Base-by-base conservation (phyloP, 2,329 filamentous ascomycete genomes). In the Albophoma yamanashiensis region DNA sequence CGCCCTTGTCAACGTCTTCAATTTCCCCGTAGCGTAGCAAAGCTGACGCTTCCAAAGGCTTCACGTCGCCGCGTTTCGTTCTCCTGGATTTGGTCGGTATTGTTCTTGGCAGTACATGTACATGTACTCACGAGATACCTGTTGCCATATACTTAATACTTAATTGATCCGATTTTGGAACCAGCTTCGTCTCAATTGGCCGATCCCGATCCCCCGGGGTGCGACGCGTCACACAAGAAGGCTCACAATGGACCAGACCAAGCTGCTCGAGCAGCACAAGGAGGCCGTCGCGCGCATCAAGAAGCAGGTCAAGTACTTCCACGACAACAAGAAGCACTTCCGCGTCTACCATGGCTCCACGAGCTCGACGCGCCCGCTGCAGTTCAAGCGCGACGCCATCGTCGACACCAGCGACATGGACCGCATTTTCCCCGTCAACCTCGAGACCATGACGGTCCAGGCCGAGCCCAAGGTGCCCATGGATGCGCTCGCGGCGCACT, bases 341-440 rank as follows among this genome's bases (percentile, higher is more conserved):
- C 76, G 83, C 27, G 84, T 87, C 66, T 82, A 78, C 62, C 83
- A 86, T 74, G 83, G 83, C 63, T 81, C 81, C 0, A 86, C 83
- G 31, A 85, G 84, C 68, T 83, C 79, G 62, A 86, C 83, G 55
- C 79, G 84, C 22, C 78, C 79, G 45, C 58, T 68, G 60, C 62
- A 64, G 57, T 73, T 72, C 63, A 69, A 67, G 17, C 69, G 69
- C 58, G 70, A 71, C 60, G 69, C 74, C 59, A 74, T 82, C 31
- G 75, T 87, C 60, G 82, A 84, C 67, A 84, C 81, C 47, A 81
- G 79, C 64, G 68, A 70, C 14, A 75, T 87, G 36, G 76, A 73
- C 61, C 76, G 80, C 70, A 76, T 87, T 38, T 72, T 87, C 53
- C 72, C 76, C 12, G 75, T 87, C 56, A 76, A 86, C 60, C 70